Base-by-base conservation (phyloP, 257 asterid species). In the Solanum etuberosum region DNA sequence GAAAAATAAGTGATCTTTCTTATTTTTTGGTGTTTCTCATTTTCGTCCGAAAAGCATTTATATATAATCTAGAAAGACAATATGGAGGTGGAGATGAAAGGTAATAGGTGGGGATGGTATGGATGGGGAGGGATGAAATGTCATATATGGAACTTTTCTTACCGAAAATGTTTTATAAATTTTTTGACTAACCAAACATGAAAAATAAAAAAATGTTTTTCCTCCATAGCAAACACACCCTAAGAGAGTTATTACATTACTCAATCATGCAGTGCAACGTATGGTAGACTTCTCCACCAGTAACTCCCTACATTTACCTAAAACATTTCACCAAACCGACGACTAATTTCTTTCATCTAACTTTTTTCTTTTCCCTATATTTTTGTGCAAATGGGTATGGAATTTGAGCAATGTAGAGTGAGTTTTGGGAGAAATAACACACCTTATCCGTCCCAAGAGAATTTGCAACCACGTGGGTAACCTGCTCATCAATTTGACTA, bases 381-480 rank as follows among this genome's bases (percentile, higher is more conserved):
- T 14, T 77, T 77, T 27, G 63, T 42, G 84, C 38, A 78, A 78
- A 42, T 25, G 63, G 37, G 84, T 14, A 77, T 29, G 85, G 68
- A 12, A 48, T 81, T 31, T 81, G 31, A 48, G 85, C 29, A 81
- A 31, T 29, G 68, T 18, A 48, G 61, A 81, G 85, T 29, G 43
- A 48, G 29, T 9, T 16, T 16, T 29, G 20, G 72, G 51, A 7
- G 32, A 72, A 40, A 12, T 43, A 86, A 29, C 84, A 73, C 91
- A 97, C 99, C 99, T 97, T 97, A 85, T 97, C 99, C 13, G 99
- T 97, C 86, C 99, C 99, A 84, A 89, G 96, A 34, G 98, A 95
- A 89, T 93, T 94, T 42, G 99, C 99, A 23, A 97, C 99, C n/a
- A 97, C 98, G 89, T 97, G 99, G 71, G 99, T 97, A 87, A 97